Conservation (phyloP, 768 basidiomycete species). For the Xerocomus spinulosus region DNA sequence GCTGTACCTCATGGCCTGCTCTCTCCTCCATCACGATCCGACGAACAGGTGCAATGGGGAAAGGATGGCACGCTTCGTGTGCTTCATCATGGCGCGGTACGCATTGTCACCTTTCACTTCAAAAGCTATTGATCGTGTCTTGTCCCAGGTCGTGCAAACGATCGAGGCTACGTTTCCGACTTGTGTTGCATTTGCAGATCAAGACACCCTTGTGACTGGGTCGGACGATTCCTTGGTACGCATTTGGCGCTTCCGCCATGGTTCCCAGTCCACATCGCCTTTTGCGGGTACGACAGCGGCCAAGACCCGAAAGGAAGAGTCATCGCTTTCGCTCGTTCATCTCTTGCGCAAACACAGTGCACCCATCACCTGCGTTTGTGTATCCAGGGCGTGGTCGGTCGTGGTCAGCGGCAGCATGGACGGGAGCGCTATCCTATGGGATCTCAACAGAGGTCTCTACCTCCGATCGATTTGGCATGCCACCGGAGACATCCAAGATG, state of each 20-base stretch:
- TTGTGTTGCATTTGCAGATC: constrained; percentile 76
- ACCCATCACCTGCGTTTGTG: constrained; percentile 60
- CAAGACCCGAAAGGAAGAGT: constrained; percentile 21
- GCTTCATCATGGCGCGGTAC: constrained; percentile 58
- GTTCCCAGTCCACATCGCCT: constrained; percentile 11
- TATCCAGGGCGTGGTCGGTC: constrained; percentile 79
- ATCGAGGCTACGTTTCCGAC: constrained; percentile 69
- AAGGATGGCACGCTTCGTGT: constrained; percentile 55
- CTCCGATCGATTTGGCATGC: constrained; percentile 77
- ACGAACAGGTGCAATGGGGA: constrained; percentile 72
- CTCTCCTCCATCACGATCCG: constrained; percentile 52
- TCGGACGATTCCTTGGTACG: constrained; percentile 78
- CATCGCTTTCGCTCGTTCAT: constrained; percentile 49
- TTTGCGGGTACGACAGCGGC: constrained; percentile 15
- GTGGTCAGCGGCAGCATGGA: constrained; percentile 82
- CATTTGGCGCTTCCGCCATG: constrained; percentile 64
- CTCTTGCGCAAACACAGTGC: constrained; percentile 79
- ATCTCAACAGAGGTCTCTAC: constrained; percentile 79
- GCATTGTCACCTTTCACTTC: neutral
- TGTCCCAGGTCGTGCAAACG: constrained; percentile 61
- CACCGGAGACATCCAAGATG: constrained; percentile 23
- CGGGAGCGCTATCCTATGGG: constrained; percentile 86
- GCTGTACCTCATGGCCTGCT: constrained; percentile 59
- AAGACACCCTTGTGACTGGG: constrained; percentile 70
- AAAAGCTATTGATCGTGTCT: constrained; percentile 1